Evolutionary conservation across 805 yeast genomes (phyloP).

Genomic region (Priceomyces carsonii): DNA sequence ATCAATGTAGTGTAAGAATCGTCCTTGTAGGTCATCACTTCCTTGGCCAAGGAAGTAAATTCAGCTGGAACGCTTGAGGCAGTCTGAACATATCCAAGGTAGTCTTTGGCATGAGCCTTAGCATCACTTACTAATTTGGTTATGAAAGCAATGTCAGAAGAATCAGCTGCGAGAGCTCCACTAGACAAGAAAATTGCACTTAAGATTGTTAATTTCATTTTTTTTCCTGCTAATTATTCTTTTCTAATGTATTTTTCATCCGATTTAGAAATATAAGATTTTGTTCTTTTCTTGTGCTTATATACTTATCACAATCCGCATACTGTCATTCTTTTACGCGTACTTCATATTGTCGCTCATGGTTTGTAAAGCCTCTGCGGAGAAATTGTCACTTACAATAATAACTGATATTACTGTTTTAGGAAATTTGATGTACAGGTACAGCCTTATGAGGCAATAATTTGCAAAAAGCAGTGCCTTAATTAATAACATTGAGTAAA

Average conservation of each 20-base stretch:
- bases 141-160: conserved; percentile 21
- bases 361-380: too few species aligned
- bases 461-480: too few species aligned
- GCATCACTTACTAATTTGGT: conserved; percentile 38
- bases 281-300: too few species aligned
- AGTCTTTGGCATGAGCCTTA: conserved; percentile 24
- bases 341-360: too few species aligned
- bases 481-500: too few species aligned
- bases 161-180: conserved; percentile 5
- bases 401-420: too few species aligned
- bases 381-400: too few species aligned
- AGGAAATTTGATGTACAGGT: too few species aligned
- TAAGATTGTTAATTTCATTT: conserved; percentile 2
- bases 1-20: conserved; percentile 38
- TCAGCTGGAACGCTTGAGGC: conserved; percentile 27
- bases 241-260: not conserved
- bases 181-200: conserved; percentile 3
- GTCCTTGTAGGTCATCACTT: conserved; percentile 33
- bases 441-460: too few species aligned
- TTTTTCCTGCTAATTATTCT: not conserved
- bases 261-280: not conserved
- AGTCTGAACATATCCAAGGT: conserved; percentile 27
- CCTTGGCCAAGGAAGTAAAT: conserved; percentile 28
- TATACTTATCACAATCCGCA: too few species aligned
- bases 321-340: too few species aligned